A percentile compares a stretch with the other conserved stretches of the same genome.
phyloP scores from a whole-genome alignment of 495 filamentous ascomycete genomes.

The Astrothelium subdiscretum region DNA sequence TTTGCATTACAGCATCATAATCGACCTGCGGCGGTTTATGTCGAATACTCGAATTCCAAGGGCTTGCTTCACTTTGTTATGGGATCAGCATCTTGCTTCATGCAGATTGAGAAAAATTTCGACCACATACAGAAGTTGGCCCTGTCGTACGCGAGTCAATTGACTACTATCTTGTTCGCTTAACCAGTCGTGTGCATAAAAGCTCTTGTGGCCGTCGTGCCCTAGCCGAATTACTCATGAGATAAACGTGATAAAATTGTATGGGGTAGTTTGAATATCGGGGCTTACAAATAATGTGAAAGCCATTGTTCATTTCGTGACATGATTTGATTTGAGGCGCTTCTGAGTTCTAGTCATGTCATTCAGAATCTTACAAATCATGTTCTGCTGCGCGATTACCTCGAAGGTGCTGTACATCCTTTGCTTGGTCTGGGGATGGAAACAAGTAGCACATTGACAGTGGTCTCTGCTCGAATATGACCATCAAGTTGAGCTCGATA shows the following conservation, averaged over 20 bases:
- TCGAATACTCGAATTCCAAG: constrained; percentile 31
- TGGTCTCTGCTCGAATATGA: not conserved
- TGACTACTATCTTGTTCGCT: not conserved
- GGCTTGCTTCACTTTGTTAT: not conserved
- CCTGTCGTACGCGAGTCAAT: constrained; percentile 9
- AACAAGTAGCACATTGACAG: constrained; percentile 11
- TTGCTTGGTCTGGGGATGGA: not conserved
- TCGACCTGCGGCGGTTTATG: constrained; percentile 38
- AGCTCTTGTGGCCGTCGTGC: constrained; percentile 27
- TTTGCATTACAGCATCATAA: constrained; percentile 49
- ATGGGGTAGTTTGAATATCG: not conserved
- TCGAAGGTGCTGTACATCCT: not conserved
- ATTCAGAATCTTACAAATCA: not conserved
- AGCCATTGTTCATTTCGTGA: not conserved
- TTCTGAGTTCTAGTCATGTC: not conserved
- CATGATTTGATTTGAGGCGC: not conserved
- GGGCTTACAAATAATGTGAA: not conserved
- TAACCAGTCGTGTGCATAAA: constrained; percentile 12
- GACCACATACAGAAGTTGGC: constrained; percentile 1
- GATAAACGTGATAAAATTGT: not conserved
- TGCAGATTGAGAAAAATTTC: not conserved
- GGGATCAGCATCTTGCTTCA: not conserved
- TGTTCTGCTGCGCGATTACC: not conserved
- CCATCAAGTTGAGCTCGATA: not conserved
- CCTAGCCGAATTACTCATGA: constrained; percentile 3